Evolutionary conservation across 176 grass and related monocot species (phyloP).

Genomic region (Calamus simplicifolius): DNA sequence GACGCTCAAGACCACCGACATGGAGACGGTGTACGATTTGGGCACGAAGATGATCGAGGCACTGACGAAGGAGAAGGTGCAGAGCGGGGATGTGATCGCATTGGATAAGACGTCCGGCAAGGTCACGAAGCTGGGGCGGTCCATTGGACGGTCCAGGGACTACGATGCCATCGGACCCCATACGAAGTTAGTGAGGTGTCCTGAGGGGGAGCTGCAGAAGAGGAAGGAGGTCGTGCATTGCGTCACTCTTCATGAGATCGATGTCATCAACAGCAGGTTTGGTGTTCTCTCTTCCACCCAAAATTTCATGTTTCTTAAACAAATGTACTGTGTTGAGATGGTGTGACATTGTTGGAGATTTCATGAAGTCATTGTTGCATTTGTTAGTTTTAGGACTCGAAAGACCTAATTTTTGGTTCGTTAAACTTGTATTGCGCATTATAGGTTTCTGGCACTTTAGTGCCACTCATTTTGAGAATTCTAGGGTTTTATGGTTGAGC

Average conservation of each 20-base stretch:
- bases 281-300: conserved; percentile 2
- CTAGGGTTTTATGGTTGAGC: too few species aligned
- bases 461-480: too few species aligned
- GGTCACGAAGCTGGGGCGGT: conserved; percentile 91
- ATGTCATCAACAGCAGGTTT: conserved; percentile 96
- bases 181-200: conserved; percentile 90
- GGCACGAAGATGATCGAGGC: conserved; percentile 99
- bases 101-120: conserved; percentile 77
- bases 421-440: too few species aligned
- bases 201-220: conserved; percentile 94
- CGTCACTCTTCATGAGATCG: conserved; percentile 90
- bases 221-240: conserved; percentile 97
- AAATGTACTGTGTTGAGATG: too few species aligned
- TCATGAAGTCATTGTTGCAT: too few species aligned
- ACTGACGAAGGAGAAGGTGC: conserved; percentile 84
- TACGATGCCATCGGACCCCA: conserved; percentile 75
- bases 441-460: too few species aligned
- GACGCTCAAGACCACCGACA: conserved; percentile 87
- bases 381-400: too few species aligned
- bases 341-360: too few species aligned
- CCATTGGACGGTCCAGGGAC: conserved; percentile 65
- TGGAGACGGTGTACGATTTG: conserved; percentile 94
- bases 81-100: conserved; percentile 86
- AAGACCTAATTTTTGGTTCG: too few species aligned
- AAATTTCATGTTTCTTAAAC: neutral